Percentiles rank a stretch among this genome's conserved stretches.
Conservation (phyloP, 345 rosid species). For the Lumnitzera littorea region DNA sequence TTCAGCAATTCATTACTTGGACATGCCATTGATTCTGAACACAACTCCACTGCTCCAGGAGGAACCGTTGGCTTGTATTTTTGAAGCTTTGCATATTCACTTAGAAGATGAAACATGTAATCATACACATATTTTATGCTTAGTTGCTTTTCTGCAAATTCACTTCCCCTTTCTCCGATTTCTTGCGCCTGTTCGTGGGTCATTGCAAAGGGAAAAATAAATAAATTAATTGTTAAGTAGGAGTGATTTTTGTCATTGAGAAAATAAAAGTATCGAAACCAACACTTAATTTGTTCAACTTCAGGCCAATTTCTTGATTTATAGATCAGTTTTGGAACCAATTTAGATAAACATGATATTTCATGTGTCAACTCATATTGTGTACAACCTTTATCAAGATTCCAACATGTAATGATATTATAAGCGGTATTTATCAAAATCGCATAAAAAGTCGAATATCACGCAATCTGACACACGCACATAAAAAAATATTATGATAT, state of each 20-base stretch:
- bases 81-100: constrained; percentile 33
- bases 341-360: too few species aligned
- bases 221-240: background rate
- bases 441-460: too few species aligned
- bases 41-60: constrained; percentile 28
- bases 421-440: too few species aligned
- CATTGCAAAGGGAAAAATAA: background rate
- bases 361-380: too few species aligned
- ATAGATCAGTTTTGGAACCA: too few species aligned
- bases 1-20: constrained; percentile 16
- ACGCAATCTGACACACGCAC: background rate
- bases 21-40: constrained; percentile 44
- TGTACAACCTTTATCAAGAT: too few species aligned
- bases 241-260: too few species aligned
- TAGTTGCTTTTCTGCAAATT: constrained; percentile 21
- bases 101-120: constrained; percentile 41
- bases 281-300: too few species aligned
- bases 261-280: too few species aligned
- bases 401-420: too few species aligned
- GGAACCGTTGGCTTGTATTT: constrained; percentile 30
- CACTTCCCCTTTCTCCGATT: constrained; percentile 32
- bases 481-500: background rate
- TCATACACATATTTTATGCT: constrained; percentile 39
- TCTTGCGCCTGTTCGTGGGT: constrained; percentile 19
- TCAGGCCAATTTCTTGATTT: too few species aligned